phyloP scores from a whole-genome alignment of 2,329 filamentous ascomycete genomes.

The Colletotrichum chrysophilum region DNA sequence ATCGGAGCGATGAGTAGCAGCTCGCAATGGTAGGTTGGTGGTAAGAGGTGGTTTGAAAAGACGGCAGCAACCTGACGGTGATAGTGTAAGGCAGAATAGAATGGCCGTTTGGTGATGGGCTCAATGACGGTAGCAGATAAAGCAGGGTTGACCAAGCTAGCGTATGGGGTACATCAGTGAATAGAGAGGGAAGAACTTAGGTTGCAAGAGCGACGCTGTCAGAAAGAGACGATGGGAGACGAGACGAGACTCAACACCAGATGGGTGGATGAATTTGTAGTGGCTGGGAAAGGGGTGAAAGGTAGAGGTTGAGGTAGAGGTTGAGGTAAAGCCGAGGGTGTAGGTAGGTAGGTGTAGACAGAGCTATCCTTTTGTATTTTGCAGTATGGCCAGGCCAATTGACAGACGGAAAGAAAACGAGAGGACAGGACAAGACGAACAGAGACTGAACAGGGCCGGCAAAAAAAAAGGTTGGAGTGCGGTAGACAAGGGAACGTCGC shows the following conservation, averaged over 20 bases:
- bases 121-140: not conserved
- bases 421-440: constrained; percentile 2
- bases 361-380: constrained; percentile 19
- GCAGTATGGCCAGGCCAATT: constrained; percentile 2
- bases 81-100: not conserved
- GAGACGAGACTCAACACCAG: not conserved
- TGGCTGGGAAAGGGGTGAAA: not conserved
- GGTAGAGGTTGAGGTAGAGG: not conserved
- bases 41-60: not conserved
- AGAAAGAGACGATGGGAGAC: not conserved
- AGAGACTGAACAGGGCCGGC: constrained; percentile 17
- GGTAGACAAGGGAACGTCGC: constrained; percentile 24
- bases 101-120: not conserved
- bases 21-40: not conserved
- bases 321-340: not conserved
- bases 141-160: not conserved
- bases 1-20: not conserved
- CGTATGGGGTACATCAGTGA: not conserved
- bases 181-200: not conserved
- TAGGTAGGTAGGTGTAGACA: not conserved
- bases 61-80: not conserved
- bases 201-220: not conserved
- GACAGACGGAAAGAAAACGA: constrained; percentile 20
- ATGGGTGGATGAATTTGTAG: not conserved
- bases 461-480: constrained; percentile 11